A percentile compares a stretch with the other conserved stretches of the same genome.
phyloP scores from a whole-genome alignment of 306 rosid species.

The Delonix regia region DNA sequence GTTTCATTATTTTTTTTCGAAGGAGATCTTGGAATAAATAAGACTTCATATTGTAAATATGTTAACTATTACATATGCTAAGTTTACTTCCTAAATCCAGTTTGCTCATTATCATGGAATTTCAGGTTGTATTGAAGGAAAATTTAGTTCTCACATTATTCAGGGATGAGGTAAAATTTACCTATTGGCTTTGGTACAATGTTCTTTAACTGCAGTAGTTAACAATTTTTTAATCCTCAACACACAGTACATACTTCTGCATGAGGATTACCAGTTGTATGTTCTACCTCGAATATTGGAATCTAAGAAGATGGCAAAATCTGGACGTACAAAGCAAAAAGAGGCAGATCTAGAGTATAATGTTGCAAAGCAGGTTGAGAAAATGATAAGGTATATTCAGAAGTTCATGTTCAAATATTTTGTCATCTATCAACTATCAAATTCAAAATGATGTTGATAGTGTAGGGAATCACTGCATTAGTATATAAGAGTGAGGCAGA shows the following conservation, averaged over 20 bases:
- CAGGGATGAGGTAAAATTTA: constrained; percentile 84
- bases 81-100: constrained; percentile 30
- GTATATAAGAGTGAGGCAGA: constrained; percentile 18
- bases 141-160: constrained; percentile 83
- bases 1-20: too few species aligned
- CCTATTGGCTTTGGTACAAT: constrained; percentile 15
- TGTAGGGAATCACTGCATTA: not conserved
- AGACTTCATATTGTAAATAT: constrained; percentile 8
- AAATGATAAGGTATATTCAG: constrained; percentile 80
- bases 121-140: constrained; percentile 95
- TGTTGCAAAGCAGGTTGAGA: constrained; percentile 98
- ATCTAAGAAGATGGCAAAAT: constrained; percentile 98
- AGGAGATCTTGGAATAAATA: not conserved
- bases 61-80: constrained; percentile 4
- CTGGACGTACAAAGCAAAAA: constrained; percentile 96
- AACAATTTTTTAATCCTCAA: constrained; percentile 37
- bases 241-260: constrained; percentile 79
- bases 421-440: constrained; percentile 3
- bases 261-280: constrained; percentile 89
- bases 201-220: constrained; percentile 34
- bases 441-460: not conserved
- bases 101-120: constrained; percentile 28
- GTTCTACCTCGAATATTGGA: constrained; percentile 93
- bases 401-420: constrained; percentile 32
- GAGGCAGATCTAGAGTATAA: constrained; percentile 98